A percentile compares a stretch with the other conserved stretches of the same genome.
These are phyloP conservation scores for Pseudofabraea citricarpa DNA, from an alignment of 2,329 filamentous ascomycete genomes.

Conservation along the genomic window DNA sequence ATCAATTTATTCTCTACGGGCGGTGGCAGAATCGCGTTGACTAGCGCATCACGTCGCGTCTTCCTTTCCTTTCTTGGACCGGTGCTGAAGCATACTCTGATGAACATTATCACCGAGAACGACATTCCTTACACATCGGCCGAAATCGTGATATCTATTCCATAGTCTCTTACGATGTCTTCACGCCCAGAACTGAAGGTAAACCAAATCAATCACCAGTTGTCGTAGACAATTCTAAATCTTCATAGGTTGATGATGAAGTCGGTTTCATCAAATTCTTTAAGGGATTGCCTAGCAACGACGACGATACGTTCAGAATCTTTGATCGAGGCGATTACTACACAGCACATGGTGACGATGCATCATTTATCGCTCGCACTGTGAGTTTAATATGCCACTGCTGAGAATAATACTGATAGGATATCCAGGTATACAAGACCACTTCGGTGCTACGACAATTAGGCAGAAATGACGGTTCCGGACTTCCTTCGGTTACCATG, in stretches of 20 bases:
- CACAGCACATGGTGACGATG: constrained; percentile 85
- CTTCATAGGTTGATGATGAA: constrained; percentile 81
- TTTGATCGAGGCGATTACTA: constrained; percentile 96
- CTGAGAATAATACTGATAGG: constrained; percentile 1
- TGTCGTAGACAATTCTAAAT: constrained; percentile 9
- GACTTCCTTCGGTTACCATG: constrained; percentile 90
- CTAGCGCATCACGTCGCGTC: constrained; percentile 5
- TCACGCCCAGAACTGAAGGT: constrained; percentile 71
- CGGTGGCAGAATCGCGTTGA: constrained; percentile 8
- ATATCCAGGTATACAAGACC: constrained; percentile 80
- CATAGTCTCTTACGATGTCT: constrained; percentile 47
- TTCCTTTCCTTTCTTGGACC: too few relatives aligned
- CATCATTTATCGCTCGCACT: constrained; percentile 74
- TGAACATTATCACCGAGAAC: too few relatives aligned
- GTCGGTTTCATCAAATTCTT: constrained; percentile 95
- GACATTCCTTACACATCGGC: too few relatives aligned
- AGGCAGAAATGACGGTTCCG: constrained; percentile 77
- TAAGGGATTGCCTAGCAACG: constrained; percentile 70
- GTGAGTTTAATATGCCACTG: constrained; percentile 36
- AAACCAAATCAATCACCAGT: constrained; percentile 11
- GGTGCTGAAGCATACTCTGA: too few relatives aligned
- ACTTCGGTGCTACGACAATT: constrained; percentile 91
- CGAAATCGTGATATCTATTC: neutral
- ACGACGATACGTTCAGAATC: constrained; percentile 75
- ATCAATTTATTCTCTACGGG: too few relatives aligned